Evolutionary conservation across 2,329 filamentous ascomycete species (phyloP), one percentile per base, ranked within the genome.

Genomic region (Colletotrichum ledebouriae): DNA sequence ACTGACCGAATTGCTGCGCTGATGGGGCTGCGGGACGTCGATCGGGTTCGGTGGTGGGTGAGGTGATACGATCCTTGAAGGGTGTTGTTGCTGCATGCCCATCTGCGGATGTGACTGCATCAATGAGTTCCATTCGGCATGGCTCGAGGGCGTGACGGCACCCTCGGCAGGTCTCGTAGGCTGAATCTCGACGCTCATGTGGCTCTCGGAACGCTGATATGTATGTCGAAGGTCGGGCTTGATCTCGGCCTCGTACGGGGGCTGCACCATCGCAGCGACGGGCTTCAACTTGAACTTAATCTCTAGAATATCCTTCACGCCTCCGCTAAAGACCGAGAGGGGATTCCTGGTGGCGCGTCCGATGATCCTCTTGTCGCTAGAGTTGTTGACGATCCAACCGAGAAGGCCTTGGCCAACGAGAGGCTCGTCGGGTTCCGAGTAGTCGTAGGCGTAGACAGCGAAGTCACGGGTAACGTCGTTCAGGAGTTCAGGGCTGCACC

Each of bases 361-460:
- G 7, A 95, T 98, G 71, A 99, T 91, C 80, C 94, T 84, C 75
- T 91, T 89, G 29, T 69, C 59, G 13, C 63, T 52, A 9, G 37
- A 13, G 52, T 66, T 63, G 47, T 61, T 64, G 52, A 98, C 84
- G 22, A 91, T 89, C 87, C 92, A 92, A 42, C 96, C 98, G 20
- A 99, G 85, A 90, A 98, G 93, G 60, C 97, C 96, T 79, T 99
- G 95, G 22, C 96, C 96, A 25, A 98, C 95, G 63, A 98, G 86
- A 60, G 97, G 96, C 17, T 91, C 93, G 76, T 98, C 94, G 71
- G 93, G 92, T 80, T 99, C 96, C 12, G 96, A 98, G 79, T 95
- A 98, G 79, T 99, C 96, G 82, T 94, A 93, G 34, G 95, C 94
- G 80, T 99, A 99, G 64, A 99, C 90, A n/a, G 94, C 96, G 81